Percentiles rank a stretch among this genome's conserved stretches.
phyloP scores from a whole-genome alignment of 208 protist genomes.

The Sergeia podlipaevii region DNA sequence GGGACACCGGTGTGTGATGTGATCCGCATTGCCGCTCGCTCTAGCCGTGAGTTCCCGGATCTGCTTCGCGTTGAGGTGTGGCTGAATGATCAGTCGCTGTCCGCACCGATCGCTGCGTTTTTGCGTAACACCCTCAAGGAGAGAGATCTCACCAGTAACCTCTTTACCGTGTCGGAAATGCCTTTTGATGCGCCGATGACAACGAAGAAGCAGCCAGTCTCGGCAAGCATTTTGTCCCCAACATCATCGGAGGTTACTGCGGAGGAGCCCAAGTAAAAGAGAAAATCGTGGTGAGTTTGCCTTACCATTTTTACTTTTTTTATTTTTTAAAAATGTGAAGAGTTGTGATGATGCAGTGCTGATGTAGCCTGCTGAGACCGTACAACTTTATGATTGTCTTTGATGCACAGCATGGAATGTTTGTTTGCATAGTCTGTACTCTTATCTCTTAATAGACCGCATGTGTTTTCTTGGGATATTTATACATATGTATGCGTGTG shows the following conservation, averaged over 20 bases:
- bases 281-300: background rate
- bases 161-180: slow-evolving; percentile 57
- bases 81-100: slow-evolving; percentile 71
- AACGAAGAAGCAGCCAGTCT: slow-evolving; percentile 17
- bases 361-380: no score
- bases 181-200: slow-evolving; percentile 40
- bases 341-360: no score
- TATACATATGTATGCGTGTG: no score
- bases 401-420: no score
- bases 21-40: slow-evolving; percentile 65
- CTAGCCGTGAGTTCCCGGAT: slow-evolving; percentile 58
- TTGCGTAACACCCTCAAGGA: slow-evolving; percentile 47
- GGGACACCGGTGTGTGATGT: slow-evolving; percentile 79
- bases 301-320: no score
- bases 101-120: slow-evolving; percentile 38
- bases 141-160: slow-evolving; percentile 30
- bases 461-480: no score
- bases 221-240: background rate
- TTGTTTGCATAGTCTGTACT: no score
- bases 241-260: background rate
- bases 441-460: no score
- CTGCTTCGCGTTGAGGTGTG: slow-evolving; percentile 82
- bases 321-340: no score
- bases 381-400: no score
- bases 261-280: background rate